Base-by-base conservation (phyloP, 106 monocot genomes). In the Narthecium ossifragum region DNA sequence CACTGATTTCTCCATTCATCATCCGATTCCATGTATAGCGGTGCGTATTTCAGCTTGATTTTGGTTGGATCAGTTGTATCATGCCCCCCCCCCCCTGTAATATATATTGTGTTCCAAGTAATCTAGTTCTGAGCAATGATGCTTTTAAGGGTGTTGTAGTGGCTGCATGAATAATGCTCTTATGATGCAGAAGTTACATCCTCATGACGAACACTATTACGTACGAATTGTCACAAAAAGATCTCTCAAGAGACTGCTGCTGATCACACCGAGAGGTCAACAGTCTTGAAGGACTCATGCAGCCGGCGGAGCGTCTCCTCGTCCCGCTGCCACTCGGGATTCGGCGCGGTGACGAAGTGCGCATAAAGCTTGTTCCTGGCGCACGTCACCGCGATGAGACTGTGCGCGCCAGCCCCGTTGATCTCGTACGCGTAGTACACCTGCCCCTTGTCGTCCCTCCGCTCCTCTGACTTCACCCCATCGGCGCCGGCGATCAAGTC, bases 401-500 rank as follows among this genome's bases (percentile, higher is more conserved):
- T 83, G 62, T 98, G 96, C 1, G 71, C 61, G 3, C 66, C 81
- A 2, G 64, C 73, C 0, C 86, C 84, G 2, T 80, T 73, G 53
- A 98, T 72, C 83, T 98, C 90, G 51, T 98, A 90, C 23, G 64
- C 81, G 48, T 98, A 90, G 60, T 98, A 98, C 9, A 87, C 13
- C 71, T 98, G 96, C 17, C 96, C 96, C 0, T 52, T 57, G 50
- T 34, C 86, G 20, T 74, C 84, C 69, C 23, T 62, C 41, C 58
- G 54, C 80, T 90, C 81, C 24, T 53, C 64, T 13, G 86, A 65
- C 53, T 30, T 67, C 51, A 98, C 96, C 24, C 30, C 59, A 22
- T 81, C 96, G 0, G 90, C 86, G 20, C 64, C 39, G 3, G 76
- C 76, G 60, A 98, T 98, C 71, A 81, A 73, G 49, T 98, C 96